Evolutionary conservation across 495 filamentous ascomycete genomes (phyloP).

Genomic region (Tuber borchii): DNA sequence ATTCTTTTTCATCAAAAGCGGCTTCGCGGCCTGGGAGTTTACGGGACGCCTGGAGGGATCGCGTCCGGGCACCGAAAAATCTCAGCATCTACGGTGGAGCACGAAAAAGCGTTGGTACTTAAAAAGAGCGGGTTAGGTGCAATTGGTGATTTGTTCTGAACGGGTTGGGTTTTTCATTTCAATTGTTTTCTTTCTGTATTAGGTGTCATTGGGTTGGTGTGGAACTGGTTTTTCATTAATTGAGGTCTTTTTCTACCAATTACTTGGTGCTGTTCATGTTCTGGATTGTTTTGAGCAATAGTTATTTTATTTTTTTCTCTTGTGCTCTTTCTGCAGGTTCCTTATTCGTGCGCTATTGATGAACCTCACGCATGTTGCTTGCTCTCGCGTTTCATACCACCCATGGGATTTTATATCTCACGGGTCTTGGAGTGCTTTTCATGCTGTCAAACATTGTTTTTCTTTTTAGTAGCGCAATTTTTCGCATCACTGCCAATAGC

Average conservation of each 20-base stretch:
- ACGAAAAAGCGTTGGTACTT: constrained; percentile 37
- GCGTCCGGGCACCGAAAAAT: constrained; percentile 7
- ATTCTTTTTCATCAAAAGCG: constrained; percentile 29
- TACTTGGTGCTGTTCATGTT: constrained; percentile 19
- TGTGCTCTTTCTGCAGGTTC: neutral
- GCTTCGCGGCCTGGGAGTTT: constrained; percentile 21
- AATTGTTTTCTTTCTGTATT: constrained; percentile 37
- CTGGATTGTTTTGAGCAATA: constrained; percentile 17
- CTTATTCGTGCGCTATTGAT: neutral
- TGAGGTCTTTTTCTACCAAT: constrained; percentile 28
- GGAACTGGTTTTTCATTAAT: constrained; percentile 40
- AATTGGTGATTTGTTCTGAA: constrained; percentile 40
- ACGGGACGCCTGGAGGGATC: neutral
- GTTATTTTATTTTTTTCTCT: neutral
- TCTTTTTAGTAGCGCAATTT: neutral
- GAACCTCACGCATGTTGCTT: neutral
- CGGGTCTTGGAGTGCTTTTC: neutral
- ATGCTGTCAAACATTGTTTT: neutral
- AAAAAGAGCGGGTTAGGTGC: constrained; percentile 38
- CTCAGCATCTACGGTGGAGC: constrained; percentile 24
- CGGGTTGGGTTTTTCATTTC: constrained; percentile 34
- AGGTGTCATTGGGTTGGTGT: constrained; percentile 42
- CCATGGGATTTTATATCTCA: neutral
- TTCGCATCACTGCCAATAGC: neutral
- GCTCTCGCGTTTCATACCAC: neutral